A percentile compares a stretch with the other conserved stretches of the same genome.
These are phyloP conservation scores for Luffa acutangula DNA, from an alignment of 306 rosid genomes.

Conservation along the genomic window DNA sequence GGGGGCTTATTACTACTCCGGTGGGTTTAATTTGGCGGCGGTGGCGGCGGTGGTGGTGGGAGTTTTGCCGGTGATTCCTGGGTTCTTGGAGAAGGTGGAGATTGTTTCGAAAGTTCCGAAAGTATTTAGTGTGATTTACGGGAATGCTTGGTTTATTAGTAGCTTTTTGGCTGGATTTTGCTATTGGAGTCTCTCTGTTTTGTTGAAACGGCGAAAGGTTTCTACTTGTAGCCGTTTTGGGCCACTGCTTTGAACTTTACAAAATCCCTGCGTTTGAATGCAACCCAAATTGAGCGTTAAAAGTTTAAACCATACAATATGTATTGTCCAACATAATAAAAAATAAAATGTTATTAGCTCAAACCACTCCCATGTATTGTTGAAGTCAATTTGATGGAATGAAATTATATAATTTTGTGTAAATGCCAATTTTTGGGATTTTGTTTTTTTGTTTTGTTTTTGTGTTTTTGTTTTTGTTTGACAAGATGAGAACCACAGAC, in stretches of 20 bases:
- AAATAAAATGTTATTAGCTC: too few relatives aligned
- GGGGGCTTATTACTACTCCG: constrained; percentile 49
- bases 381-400: too few relatives aligned
- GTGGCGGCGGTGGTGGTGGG: constrained; percentile 54
- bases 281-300: too few relatives aligned
- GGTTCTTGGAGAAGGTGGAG: constrained; percentile 73
- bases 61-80: constrained; percentile 70
- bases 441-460: too few relatives aligned
- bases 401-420: too few relatives aligned
- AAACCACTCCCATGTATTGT: too few relatives aligned
- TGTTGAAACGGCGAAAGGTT: constrained; percentile 17
- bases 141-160: constrained; percentile 87
- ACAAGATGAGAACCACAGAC: too few relatives aligned
- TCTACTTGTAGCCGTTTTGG: constrained; percentile 18
- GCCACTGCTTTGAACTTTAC: not conserved
- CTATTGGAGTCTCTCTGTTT: constrained; percentile 48
- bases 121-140: constrained; percentile 42
- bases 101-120: constrained; percentile 26
- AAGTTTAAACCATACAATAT: too few relatives aligned
- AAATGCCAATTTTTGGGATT: too few relatives aligned
- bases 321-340: too few relatives aligned
- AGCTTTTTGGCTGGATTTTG: constrained; percentile 64
- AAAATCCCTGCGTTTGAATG: too few relatives aligned
- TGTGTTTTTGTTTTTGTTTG: too few relatives aligned
- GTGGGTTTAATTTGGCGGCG: constrained; percentile 69